phyloP scores from a whole-genome alignment of 441 rosid genomes.

The Codiaeum variegatum region DNA sequence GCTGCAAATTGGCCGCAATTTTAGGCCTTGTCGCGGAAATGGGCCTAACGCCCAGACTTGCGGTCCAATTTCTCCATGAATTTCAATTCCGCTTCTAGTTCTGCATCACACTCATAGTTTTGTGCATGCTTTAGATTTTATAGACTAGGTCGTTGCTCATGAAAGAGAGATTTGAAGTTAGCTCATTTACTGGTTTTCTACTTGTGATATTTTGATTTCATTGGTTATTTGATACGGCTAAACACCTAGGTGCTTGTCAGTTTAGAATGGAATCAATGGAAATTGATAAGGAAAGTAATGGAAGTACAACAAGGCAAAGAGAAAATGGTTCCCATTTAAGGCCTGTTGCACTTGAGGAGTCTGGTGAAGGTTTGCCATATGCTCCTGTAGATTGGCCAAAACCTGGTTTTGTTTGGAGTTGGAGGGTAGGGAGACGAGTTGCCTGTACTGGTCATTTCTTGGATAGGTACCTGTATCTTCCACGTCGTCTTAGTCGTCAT shows the following conservation, averaged over 20 bases:
- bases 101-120: no score
- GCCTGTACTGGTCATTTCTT: slow-evolving; percentile 35
- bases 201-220: not conserved
- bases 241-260: not conserved
- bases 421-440: slow-evolving; percentile 73
- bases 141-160: not conserved
- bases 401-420: slow-evolving; percentile 68
- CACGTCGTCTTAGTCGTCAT: slow-evolving; percentile 32
- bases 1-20: no score
- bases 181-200: not conserved
- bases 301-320: slow-evolving; percentile 13
- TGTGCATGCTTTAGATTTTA: not conserved
- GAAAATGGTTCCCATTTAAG: slow-evolving; percentile 28
- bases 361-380: slow-evolving; percentile 72
- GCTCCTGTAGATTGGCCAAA: slow-evolving; percentile 80
- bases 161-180: not conserved
- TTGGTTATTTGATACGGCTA: not conserved
- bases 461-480: slow-evolving; percentile 72
- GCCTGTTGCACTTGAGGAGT: slow-evolving; percentile 42
- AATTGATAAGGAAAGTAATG: slow-evolving; percentile 36
- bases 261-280: slow-evolving; percentile 37
- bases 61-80: no score
- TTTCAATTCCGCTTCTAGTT: no score
- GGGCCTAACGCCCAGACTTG: no score
- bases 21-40: no score